These are phyloP conservation scores for Penicillium pancosmium DNA, from an alignment of 495 filamentous ascomycete species.

Conservation along the genomic window DNA sequence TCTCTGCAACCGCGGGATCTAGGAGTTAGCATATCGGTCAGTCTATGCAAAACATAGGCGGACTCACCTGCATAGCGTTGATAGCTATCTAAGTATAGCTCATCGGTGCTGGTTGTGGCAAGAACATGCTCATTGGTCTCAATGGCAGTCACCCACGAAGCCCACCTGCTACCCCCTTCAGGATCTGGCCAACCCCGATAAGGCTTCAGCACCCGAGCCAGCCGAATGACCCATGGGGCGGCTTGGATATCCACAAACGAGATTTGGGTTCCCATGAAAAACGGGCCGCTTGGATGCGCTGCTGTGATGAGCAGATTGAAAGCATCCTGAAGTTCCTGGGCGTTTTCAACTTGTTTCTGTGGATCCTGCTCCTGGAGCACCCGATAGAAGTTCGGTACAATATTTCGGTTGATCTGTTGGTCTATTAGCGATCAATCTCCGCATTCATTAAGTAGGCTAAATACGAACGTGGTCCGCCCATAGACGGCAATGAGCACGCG, in stretches of 20 bases:
- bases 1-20: constrained; percentile 41
- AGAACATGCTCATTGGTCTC: constrained; percentile 73
- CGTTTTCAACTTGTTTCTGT: constrained; percentile 62
- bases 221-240: constrained; percentile 83
- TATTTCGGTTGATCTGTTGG: constrained; percentile 73
- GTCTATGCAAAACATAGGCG: background rate
- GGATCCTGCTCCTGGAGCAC: constrained; percentile 73
- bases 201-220: constrained; percentile 73
- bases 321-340: constrained; percentile 66
- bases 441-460: constrained; percentile 1
- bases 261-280: constrained; percentile 73
- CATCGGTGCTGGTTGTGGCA: constrained; percentile 74
- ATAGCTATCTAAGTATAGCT: constrained; percentile 76
- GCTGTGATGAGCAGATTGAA: constrained; percentile 74
- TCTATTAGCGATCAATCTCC: constrained; percentile 20
- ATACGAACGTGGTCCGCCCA: constrained; percentile 83
- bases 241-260: constrained; percentile 86
- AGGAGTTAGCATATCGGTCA: constrained; percentile 20
- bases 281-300: constrained; percentile 71
- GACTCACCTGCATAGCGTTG: constrained; percentile 62
- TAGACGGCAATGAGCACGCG: constrained; percentile 76
- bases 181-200: constrained; percentile 81
- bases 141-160: constrained; percentile 78
- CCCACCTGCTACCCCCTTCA: constrained; percentile 69
- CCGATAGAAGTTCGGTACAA: constrained; percentile 81